Evolutionary conservation across 164 flowering plant genomes (phyloP).

Genomic region (Vitis amurensis): DNA sequence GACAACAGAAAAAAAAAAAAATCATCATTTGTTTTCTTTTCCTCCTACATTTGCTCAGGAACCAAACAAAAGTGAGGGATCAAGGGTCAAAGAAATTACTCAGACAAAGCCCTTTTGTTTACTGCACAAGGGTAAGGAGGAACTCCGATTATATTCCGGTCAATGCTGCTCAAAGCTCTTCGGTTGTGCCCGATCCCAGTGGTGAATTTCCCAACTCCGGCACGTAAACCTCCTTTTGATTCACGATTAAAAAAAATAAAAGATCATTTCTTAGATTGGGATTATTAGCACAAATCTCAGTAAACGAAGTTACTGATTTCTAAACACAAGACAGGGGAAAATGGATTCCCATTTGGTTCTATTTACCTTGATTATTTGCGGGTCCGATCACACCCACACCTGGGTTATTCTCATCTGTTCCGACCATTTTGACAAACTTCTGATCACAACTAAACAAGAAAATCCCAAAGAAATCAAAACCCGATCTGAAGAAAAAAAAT

Average conservation of each 20-base stretch:
- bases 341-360: background rate
- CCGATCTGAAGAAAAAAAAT: background rate
- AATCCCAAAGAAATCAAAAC: conserved; percentile 1
- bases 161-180: conserved; percentile 67
- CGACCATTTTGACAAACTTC: conserved; percentile 47
- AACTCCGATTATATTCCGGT: conserved; percentile 50
- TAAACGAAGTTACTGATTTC: background rate
- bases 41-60: background rate
- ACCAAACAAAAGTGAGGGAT: background rate
- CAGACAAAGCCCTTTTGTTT: conserved; percentile 50
- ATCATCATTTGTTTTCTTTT: background rate
- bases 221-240: conserved; percentile 26
- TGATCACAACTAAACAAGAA: conserved; percentile 6
- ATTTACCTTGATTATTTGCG: conserved; percentile 39
- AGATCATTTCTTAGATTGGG: background rate
- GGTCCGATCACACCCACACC: conserved; percentile 33
- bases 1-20: background rate
- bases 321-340: background rate
- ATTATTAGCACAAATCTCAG: background rate
- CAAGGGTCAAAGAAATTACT: conserved; percentile 36
- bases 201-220: conserved; percentile 36
- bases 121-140: conserved; percentile 58
- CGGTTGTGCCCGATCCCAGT: conserved; percentile 48
- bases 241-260: conserved; percentile 5
- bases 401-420: conserved; percentile 73